phyloP scores from a whole-genome alignment of 352 stramenopile species.

The Pythium aphanidermatum region DNA sequence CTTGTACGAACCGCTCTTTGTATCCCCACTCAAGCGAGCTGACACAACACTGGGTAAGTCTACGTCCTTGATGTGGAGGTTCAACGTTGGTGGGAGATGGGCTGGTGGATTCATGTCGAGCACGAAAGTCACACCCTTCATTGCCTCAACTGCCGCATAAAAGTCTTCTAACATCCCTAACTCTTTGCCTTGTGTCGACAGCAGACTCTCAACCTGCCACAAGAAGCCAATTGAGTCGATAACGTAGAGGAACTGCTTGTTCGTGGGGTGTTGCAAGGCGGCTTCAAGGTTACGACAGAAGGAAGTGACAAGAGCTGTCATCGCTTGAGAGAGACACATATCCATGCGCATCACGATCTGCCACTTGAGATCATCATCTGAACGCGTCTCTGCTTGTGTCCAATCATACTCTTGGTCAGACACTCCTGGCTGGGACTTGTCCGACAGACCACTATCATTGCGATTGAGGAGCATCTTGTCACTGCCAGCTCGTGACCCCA shows the following conservation, averaged over 20 bases:
- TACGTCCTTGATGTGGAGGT: constrained; percentile 73
- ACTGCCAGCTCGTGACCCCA: constrained; percentile 11
- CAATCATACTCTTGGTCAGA: constrained; percentile 34
- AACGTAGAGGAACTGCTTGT: constrained; percentile 50
- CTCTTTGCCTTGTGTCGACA: constrained; percentile 94
- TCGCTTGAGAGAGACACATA: constrained; percentile 72
- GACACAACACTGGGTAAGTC: constrained; percentile 68
- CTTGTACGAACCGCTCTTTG: constrained; percentile 36
- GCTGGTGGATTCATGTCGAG: constrained; percentile 54
- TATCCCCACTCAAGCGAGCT: constrained; percentile 51
- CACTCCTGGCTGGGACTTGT: constrained; percentile 20
- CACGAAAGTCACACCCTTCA: constrained; percentile 64
- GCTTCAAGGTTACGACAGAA: constrained; percentile 72
- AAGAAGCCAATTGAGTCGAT: constrained; percentile 72
- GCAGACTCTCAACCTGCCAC: constrained; percentile 89
- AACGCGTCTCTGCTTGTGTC: constrained; percentile 38
- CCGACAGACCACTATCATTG: constrained; percentile 36
- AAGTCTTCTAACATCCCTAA: constrained; percentile 94
- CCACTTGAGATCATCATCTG: constrained; percentile 64
- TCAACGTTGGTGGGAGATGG: constrained; percentile 61
- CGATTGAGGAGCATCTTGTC: constrained; percentile 30
- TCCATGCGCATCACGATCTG: constrained; percentile 72
- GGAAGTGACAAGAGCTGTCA: constrained; percentile 63
- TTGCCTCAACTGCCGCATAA: constrained; percentile 64
- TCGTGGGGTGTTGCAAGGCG: constrained; percentile 52